Evolutionary conservation across 1,284 basidiomycete genomes (phyloP), one percentile per base, ranked within the genome.

Genomic region (Mycena citricolor): DNA sequence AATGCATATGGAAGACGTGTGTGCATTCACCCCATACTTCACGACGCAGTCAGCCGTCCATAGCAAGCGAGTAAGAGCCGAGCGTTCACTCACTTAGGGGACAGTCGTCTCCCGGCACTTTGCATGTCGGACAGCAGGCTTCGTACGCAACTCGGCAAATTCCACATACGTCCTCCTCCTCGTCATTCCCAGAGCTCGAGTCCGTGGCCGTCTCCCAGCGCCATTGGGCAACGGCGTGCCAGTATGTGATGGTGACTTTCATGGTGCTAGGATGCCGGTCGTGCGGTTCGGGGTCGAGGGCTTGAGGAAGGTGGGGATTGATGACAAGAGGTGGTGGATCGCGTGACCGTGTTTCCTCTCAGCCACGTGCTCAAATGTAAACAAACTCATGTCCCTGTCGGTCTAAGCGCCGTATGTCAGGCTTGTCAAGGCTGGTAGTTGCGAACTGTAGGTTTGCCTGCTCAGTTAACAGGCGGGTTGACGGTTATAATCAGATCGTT

Each of bases 1-100:
- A 97, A 65, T 94, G 91, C 90, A 94, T 91, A 63, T 94, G 92
- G 61, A 93, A 94, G 44, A 95, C 83, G 63, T 97, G 94, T 5
- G 84, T 90, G 60, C 94, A 97, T 67, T 94, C 86, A 20, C 94
- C 94, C 90, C 92, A 97, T 45, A 97, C 94, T 94, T 47, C 20
- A 50, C 20, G 12, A 44, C 17, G 30, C n/a, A 7, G 11, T 44
- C 29, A 54, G 45, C 20, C 17, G 32, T 24, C 24, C 11, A 44
- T 39, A 8, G 36, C 1, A 23, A 24, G 8, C 4, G 12, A 21
- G 11, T 7, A 21, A 42, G 20, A 41, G 32, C 8, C n/a, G 20
- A 6, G n/a, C 4, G 23, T 19, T 8, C 33, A 78, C 83, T 60
- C 57, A 97, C 94, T 95, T 22, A 97, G 69, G 1, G 94, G 94